Conservation (phyloP, 495 filamentous ascomycete genomes). For the Tuber microsphaerosporum region DNA sequence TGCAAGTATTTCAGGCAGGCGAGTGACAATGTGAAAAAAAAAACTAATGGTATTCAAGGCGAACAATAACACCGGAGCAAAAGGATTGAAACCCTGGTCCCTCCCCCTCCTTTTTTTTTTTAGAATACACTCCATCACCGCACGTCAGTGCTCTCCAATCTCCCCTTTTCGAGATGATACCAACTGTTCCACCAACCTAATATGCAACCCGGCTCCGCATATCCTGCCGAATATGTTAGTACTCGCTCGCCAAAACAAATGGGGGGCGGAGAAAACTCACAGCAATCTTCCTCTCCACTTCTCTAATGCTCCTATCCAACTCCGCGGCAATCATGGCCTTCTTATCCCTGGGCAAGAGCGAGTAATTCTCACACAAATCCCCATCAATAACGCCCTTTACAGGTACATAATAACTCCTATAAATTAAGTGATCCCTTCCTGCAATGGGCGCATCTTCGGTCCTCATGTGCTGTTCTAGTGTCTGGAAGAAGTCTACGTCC, state of each 20-base stretch:
- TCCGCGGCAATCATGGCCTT: constrained; percentile 93
- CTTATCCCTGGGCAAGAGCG: constrained; percentile 69
- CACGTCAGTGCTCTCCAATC: neutral
- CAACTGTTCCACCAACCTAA: constrained; percentile 42
- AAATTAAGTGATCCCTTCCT: constrained; percentile 89
- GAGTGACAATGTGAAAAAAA: neutral
- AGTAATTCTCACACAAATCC: constrained; percentile 92
- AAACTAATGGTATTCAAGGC: neutral
- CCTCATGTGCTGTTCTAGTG: constrained; percentile 76
- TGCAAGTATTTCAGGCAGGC: neutral
- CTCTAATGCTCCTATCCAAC: constrained; percentile 78
- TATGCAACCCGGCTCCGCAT: constrained; percentile 84
- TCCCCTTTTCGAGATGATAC: neutral
- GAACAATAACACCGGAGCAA: neutral
- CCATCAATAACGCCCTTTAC: constrained; percentile 96
- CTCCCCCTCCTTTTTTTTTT: neutral
- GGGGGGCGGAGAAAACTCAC: constrained; percentile 48
- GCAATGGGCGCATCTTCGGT: constrained; percentile 77
- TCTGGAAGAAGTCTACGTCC: constrained; percentile 96
- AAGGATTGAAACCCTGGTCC: neutral
- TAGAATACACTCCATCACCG: neutral
- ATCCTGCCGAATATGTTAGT: constrained; percentile 52
- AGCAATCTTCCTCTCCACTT: constrained; percentile 92
- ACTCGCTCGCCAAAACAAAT: neutral
- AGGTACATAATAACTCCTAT: constrained; percentile 91